Conservation (phyloP, 1,284 basidiomycete species). For the Heterobasidion occidentale region DNA sequence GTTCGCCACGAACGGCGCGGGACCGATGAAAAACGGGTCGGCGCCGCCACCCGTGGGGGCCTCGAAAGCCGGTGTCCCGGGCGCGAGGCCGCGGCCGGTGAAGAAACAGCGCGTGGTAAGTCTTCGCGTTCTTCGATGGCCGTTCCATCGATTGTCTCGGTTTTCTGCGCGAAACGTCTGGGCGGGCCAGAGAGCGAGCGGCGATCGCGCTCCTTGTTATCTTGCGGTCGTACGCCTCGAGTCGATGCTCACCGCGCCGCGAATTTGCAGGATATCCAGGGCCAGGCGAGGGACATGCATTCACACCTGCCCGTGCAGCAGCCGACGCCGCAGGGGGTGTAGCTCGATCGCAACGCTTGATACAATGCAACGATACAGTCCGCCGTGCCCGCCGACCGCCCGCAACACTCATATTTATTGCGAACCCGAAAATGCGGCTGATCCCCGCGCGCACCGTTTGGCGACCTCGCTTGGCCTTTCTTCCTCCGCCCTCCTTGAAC, state of each 20-base stretch:
- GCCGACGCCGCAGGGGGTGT: slow-evolving; percentile 39
- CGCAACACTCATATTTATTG: not conserved
- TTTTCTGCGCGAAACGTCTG: not conserved
- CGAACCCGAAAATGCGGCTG: too few relatives aligned
- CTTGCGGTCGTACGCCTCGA: not conserved
- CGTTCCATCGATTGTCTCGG: not conserved
- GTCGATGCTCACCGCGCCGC: slow-evolving; percentile 5
- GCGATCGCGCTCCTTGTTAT: not conserved
- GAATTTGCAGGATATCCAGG: slow-evolving; percentile 26
- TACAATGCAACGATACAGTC: not conserved
- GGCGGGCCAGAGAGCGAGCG: not conserved
- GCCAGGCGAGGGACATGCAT: slow-evolving; percentile 28
- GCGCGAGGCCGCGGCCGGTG: slow-evolving; percentile 56
- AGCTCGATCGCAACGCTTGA: not conserved
- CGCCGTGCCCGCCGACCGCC: not conserved
- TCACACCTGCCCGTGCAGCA: slow-evolving; percentile 28
- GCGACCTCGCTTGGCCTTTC: too few relatives aligned
- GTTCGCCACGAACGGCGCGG: slow-evolving; percentile 12
- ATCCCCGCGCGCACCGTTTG: too few relatives aligned
- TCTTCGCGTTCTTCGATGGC: slow-evolving; percentile 7
- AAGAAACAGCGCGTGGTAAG: slow-evolving; percentile 74
- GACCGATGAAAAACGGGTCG: slow-evolving; percentile 20
- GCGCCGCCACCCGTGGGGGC: slow-evolving; percentile 25
- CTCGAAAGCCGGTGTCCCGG: slow-evolving; percentile 37
- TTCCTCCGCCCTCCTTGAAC: too few relatives aligned